A percentile compares a stretch with the other conserved stretches of the same genome.
Evolutionary conservation across 2,329 filamentous ascomycete species (phyloP).

Genomic region (Aspergillus phoenicis): DNA sequence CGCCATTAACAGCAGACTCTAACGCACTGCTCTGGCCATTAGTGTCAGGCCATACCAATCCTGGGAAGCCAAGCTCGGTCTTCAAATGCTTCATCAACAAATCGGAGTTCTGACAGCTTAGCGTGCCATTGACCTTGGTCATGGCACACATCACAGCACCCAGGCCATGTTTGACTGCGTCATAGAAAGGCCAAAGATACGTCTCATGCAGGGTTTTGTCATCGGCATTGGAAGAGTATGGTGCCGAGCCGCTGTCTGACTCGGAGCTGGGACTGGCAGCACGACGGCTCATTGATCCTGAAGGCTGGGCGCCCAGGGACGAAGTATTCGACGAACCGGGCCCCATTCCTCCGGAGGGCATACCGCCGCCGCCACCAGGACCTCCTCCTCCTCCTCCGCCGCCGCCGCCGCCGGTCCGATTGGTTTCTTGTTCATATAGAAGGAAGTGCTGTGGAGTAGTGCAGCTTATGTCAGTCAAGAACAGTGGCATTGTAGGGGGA

Average conservation of each 20-base stretch:
- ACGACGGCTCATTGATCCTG: neutral
- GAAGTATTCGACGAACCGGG: neutral
- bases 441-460: conserved; percentile 7
- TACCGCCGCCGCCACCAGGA: conserved; percentile 4
- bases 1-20: conserved; percentile 5
- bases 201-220: conserved; percentile 19
- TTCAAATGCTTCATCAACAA: conserved; percentile 16
- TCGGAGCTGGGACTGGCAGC: neutral
- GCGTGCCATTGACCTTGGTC: conserved; percentile 14
- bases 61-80: conserved; percentile 19
- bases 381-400: neutral
- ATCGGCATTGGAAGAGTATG: conserved; percentile 18
- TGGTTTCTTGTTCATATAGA: conserved; percentile 14
- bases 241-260: neutral
- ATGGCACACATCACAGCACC: conserved; percentile 22
- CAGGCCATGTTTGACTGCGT: conserved; percentile 15
- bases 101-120: conserved; percentile 15
- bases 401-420: conserved; percentile 3
- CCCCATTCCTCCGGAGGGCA: neutral
- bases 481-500: neutral
- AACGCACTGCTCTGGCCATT: conserved; percentile 12
- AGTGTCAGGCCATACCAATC: conserved; percentile 18
- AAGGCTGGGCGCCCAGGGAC: neutral
- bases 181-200: conserved; percentile 21
- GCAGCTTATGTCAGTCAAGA: neutral